Evolutionary conservation across 1,284 basidiomycete species (phyloP), one percentile per base, ranked within the genome.

Genomic region (Cryptococcus sp.): DNA sequence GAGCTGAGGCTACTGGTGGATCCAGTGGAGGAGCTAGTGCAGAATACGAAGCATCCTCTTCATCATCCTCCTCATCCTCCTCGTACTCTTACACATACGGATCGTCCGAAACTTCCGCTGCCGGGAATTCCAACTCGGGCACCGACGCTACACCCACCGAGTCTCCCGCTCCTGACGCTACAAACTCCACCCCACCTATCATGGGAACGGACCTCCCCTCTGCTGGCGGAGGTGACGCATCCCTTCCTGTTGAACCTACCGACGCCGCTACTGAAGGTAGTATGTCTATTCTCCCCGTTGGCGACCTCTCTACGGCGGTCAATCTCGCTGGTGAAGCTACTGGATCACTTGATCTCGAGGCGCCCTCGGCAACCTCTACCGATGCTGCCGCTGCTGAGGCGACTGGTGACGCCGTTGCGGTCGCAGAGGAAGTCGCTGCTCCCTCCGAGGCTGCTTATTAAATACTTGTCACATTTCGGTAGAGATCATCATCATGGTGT

Each of bases 361-460:
- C 36, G 7, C 16, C 36, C 16, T 5, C 36, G 5, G 16, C 36
- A 4, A 19, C 14, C 32, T 9, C 32, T 34, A 16, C 32, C 32
- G 32, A 9, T 34, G 16, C 32, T 16, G 32, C 9, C 32, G 32
- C 32, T 34, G 32, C 32, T 34, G 32, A 9, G 9, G 32, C 32
- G 10, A 16, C 9, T 16, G 32, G 10, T 19, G 36, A 7, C 18
- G 36, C 5, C 16, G 18, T 19, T 4, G 36, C 24, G 36, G 50
- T 46, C 54, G 23, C 45, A 39, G 31, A 44, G 28, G 14, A 40
- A 45, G 46, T 47, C 42, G 3, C 45, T 45, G 45, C 46, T 46
- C 23, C 40, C n/a, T n/a, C 49, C 23, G 22, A 49, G 41, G 7
- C 46, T 41, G 23, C 46, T 31, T 39, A 39, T 19, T 39, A 39